Evolutionary conservation across 2,329 filamentous ascomycete genomes (phyloP), one percentile per base, ranked within the genome.

Genomic region (Drechslera avenae): DNA sequence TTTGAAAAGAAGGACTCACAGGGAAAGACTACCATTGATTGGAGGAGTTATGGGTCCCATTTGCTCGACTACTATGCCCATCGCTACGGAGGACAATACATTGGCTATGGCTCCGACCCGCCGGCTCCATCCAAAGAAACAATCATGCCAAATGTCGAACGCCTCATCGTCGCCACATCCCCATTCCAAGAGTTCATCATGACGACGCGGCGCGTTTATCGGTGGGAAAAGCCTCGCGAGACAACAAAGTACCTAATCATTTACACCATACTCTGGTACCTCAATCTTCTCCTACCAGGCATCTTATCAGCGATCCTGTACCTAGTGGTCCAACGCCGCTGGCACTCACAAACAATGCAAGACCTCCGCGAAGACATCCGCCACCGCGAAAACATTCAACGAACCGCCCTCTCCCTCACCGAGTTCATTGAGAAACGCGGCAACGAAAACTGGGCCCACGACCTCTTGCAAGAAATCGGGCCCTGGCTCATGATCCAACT

Each of bases 361-460:
- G 60, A 68, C 21, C 45, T 71, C 8, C 64, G 66, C n/a, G 46
- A 59, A 45, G 55, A 66, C 12, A 69, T 75, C 30, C 57, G 63
- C 26, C 70, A 70, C 18, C 63, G 60, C 3, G 65, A 74, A 43
- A 58, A 75, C 39, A 54, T 60, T 19, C 52, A 63, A 16, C 40
- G 52, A 13, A 72, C 67, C 3, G 68, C 74, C 2, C 50, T 71
- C 2, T 62, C 62, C 41, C 50, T 72, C 7, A 71, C 65, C 2
- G 72, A 75, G 32, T 57, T 72, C 12, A 74, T 75, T 43, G 69
- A 72, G 12, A 72, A 74, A 46, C 54, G 69, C 35, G 73, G 73
- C 2, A 62, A 69, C 2, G 60, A 71, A 14, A 60, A 70, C 8
- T 76, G 73, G 73, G 59, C 72, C 3, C 56, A 71, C 34, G 54